phyloP scores from a whole-genome alignment of 805 yeast species.

The Kluyveromyces aestuarii region DNA sequence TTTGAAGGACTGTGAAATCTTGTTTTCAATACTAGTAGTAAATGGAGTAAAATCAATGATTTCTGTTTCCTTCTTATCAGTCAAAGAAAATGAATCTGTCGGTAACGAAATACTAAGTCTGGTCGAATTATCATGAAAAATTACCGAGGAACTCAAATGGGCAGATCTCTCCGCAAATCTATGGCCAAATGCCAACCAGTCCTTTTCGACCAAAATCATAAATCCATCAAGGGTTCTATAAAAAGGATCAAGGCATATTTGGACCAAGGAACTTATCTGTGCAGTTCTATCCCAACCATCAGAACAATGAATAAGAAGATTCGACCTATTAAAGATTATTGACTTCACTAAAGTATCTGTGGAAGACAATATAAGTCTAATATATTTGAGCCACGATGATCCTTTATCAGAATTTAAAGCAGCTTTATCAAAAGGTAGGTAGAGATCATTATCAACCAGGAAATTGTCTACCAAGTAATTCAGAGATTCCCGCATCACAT shows the following conservation, averaged over 20 bases:
- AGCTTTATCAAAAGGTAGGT: slow-evolving; percentile 43
- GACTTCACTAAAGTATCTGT: slow-evolving; percentile 73
- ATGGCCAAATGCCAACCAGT: slow-evolving; percentile 94
- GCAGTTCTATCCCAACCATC: slow-evolving; percentile 99
- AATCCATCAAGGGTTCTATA: slow-evolving; percentile 85
- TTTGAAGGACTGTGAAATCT: slow-evolving; percentile 43
- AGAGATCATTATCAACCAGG: slow-evolving; percentile 59
- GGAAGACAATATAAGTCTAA: slow-evolving; percentile 59
- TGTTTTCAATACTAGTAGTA: slow-evolving; percentile 29
- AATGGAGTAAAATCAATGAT: slow-evolving; percentile 3
- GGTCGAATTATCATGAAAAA: slow-evolving; percentile 34
- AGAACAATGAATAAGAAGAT: slow-evolving; percentile 84
- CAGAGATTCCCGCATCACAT: slow-evolving; percentile 84
- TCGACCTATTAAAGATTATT: slow-evolving; percentile 74
- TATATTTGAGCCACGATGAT: slow-evolving; percentile 72
- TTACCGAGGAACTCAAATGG: slow-evolving; percentile 50
- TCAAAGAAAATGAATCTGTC: slow-evolving; percentile 5
- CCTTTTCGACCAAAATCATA: slow-evolving; percentile 78
- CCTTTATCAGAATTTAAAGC: slow-evolving; percentile 40
- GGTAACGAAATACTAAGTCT: slow-evolving; percentile 9
- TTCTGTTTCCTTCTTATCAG: slow-evolving; percentile 3
- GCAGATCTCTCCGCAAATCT: slow-evolving; percentile 78
- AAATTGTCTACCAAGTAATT: slow-evolving; percentile 47
- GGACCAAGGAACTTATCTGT: slow-evolving; percentile 75
- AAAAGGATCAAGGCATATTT: slow-evolving; percentile 83